phyloP scores from a whole-genome alignment of 1,284 basidiomycete species.

The Coriolopsis trogii region DNA sequence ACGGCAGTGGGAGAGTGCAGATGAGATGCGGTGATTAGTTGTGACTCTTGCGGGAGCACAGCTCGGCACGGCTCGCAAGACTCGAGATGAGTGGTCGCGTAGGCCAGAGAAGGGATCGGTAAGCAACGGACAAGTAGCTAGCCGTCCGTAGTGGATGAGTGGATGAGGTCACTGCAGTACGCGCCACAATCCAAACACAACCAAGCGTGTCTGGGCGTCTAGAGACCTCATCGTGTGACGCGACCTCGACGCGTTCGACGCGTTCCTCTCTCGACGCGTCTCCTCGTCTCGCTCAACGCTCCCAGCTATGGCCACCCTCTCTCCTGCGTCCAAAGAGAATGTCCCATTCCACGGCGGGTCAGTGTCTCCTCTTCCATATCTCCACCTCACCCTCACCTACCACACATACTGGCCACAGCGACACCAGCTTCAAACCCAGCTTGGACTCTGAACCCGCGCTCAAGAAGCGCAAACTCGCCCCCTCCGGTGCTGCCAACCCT shows the following conservation, averaged over 20 bases:
- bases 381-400: neutral
- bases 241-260: neutral
- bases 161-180: neutral
- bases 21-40: too few species aligned
- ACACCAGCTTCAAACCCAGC: conserved; percentile 28
- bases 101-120: neutral
- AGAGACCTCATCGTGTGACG: neutral
- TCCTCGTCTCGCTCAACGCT: too few species aligned
- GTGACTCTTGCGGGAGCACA: neutral
- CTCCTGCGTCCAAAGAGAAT: conserved; percentile 33
- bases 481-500: conserved; percentile 38
- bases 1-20: too few species aligned
- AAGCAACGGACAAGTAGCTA: neutral
- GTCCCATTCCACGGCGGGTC: conserved; percentile 30
- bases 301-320: conserved; percentile 21
- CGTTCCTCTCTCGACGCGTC: neutral
- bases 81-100: too few species aligned
- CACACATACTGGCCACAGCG: conserved; percentile 6
- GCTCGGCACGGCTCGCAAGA: conserved; percentile 1
- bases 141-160: neutral
- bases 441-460: conserved; percentile 44
- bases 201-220: conserved; percentile 29
- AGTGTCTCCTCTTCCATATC: neutral
- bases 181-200: conserved; percentile 29
- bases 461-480: conserved; percentile 63